Conservation (phyloP, 1,284 basidiomycete species). For the Baeospora myosura region DNA sequence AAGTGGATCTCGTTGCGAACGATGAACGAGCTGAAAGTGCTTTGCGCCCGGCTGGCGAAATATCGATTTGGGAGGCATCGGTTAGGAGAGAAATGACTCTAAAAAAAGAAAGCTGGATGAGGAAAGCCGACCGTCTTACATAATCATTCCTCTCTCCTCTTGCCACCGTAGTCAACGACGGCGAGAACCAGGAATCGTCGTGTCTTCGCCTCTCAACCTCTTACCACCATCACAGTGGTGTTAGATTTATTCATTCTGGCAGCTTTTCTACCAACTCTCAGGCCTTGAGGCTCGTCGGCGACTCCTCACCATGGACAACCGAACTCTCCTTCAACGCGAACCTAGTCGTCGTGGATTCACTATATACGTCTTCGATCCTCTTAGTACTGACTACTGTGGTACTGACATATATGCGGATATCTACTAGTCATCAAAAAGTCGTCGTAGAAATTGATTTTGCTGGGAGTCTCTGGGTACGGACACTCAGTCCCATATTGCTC, state of each 20-base stretch:
- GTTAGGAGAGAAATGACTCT: too few relatives aligned
- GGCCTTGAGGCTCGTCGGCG: conserved; percentile 6
- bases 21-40: conserved; percentile 96
- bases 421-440: conserved; percentile 88
- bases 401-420: conserved; percentile 49
- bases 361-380: conserved; percentile 61
- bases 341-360: conserved; percentile 71
- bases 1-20: conserved; percentile 92
- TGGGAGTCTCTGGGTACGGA: conserved; percentile 66
- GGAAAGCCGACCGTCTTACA: too few relatives aligned
- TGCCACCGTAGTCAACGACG: too few relatives aligned
- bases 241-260: too few relatives aligned
- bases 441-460: conserved; percentile 85
- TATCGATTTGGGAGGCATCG: conserved; percentile 73
- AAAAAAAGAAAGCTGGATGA: conserved; percentile 17
- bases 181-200: too few relatives aligned
- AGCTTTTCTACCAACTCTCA: conserved; percentile 2
- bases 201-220: too few relatives aligned
- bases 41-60: conserved; percentile 84
- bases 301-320: conserved; percentile 32
- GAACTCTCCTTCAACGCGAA: conserved; percentile 61
- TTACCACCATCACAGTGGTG: too few relatives aligned
- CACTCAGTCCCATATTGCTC: conserved; percentile 14
- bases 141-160: too few relatives aligned
- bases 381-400: conserved; percentile 13